Evolutionary conservation across 306 rosid genomes (phyloP).

Genomic region (Dryas octopetala): DNA sequence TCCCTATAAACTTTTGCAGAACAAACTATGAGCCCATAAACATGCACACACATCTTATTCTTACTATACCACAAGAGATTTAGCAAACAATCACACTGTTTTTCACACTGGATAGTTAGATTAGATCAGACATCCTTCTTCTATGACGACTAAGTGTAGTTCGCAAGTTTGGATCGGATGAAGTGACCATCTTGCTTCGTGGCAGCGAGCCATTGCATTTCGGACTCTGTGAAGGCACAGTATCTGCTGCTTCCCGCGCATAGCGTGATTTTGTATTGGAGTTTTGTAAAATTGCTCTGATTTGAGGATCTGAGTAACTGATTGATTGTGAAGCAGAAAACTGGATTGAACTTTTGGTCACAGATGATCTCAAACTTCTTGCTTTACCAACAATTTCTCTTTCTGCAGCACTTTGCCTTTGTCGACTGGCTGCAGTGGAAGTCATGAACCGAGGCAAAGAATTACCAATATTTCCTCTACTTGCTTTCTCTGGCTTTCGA

Average conservation of each 20-base stretch:
- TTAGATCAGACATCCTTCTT: constrained; percentile 82
- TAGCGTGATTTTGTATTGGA: constrained; percentile 51
- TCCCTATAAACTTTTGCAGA: background rate
- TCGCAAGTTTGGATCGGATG: constrained; percentile 69
- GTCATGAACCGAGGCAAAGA: constrained; percentile 93
- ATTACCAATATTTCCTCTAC: constrained; percentile 33
- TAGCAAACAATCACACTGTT: constrained; percentile 7
- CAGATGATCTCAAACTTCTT: constrained; percentile 47
- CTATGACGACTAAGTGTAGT: constrained; percentile 53
- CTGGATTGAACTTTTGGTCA: constrained; percentile 59
- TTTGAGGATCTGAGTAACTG: constrained; percentile 55
- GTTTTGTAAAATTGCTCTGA: constrained; percentile 52
- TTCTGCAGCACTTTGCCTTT: constrained; percentile 64
- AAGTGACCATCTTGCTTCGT: constrained; percentile 45
- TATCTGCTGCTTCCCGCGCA: constrained; percentile 42
- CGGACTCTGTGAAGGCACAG: constrained; percentile 46
- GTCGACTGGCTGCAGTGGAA: constrained; percentile 91
- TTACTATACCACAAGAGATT: constrained; percentile 21
- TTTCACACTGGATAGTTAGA: constrained; percentile 22
- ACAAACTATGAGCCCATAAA: constrained; percentile 14
- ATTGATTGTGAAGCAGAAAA: constrained; percentile 74
- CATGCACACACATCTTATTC: constrained; percentile 23
- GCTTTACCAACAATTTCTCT: constrained; percentile 39
- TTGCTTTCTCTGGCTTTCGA: constrained; percentile 39
- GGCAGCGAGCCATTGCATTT: constrained; percentile 49